Evolutionary conservation across 257 asterid species (phyloP).

Genomic region (Fraxinus anomala): DNA sequence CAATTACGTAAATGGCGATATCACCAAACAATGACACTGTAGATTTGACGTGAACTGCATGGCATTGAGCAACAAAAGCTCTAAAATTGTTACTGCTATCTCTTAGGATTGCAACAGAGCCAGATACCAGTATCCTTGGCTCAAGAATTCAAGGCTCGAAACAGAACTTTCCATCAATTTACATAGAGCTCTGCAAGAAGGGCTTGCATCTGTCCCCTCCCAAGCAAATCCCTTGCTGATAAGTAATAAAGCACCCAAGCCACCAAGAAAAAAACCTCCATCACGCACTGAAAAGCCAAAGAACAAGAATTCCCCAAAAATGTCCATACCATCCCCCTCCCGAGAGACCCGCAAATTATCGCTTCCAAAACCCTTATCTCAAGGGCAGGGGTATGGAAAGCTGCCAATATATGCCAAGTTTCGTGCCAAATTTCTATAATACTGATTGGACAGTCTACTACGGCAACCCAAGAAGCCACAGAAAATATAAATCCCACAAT

Average conservation of each 20-base stretch:
- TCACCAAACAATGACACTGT: too few relatives aligned
- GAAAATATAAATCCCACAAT: slow-evolving; percentile 67
- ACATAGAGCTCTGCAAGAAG: slow-evolving; percentile 43
- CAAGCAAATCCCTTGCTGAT: slow-evolving; percentile 66
- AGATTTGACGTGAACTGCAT: too few relatives aligned
- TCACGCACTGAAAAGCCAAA: slow-evolving; percentile 58
- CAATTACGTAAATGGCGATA: too few relatives aligned
- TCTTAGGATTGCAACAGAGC: slow-evolving; percentile 26
- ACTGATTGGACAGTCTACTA: slow-evolving; percentile 71
- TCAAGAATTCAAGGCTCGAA: neutral
- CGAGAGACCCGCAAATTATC: slow-evolving; percentile 64
- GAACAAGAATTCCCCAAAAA: slow-evolving; percentile 54
- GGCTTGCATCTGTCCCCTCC: slow-evolving; percentile 69
- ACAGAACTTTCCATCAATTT: slow-evolving; percentile 40
- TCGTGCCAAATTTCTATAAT: slow-evolving; percentile 63
- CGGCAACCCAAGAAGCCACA: slow-evolving; percentile 79
- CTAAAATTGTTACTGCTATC: neutral
- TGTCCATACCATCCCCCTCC: slow-evolving; percentile 61
- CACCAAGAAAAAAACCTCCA: slow-evolving; percentile 85
- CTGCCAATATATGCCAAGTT: slow-evolving; percentile 62
- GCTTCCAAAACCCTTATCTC: slow-evolving; percentile 77
- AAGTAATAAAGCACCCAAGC: slow-evolving; percentile 82
- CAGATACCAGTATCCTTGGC: neutral
- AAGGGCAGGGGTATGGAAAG: slow-evolving; percentile 57
- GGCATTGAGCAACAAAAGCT: neutral